phyloP scores from a whole-genome alignment of 2,329 filamentous ascomycete genomes.

The Pezicula carpinea region DNA sequence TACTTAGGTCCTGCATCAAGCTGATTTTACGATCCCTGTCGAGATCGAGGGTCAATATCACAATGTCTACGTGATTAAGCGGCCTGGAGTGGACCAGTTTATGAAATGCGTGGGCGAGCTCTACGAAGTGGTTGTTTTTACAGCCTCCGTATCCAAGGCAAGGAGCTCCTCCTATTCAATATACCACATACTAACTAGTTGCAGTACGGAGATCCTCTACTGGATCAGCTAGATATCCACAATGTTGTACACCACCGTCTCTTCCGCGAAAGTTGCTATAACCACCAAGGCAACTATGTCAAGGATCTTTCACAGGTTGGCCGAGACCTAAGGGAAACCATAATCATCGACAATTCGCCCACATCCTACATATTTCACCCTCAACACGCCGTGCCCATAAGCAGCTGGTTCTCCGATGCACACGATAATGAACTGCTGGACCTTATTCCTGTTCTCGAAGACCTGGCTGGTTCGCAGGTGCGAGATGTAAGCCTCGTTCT shows the following conservation, averaged over 20 bases:
- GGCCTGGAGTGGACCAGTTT: slow-evolving; percentile 96
- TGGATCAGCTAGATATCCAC: slow-evolving; percentile 97
- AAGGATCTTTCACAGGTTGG: slow-evolving; percentile 98
- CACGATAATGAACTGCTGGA: slow-evolving; percentile 98
- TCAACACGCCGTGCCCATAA: slow-evolving; percentile 97
- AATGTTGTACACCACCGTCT: slow-evolving; percentile 92
- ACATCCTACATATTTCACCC: slow-evolving; percentile 99
- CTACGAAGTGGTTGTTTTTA: slow-evolving; percentile 98
- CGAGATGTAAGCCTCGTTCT: slow-evolving; percentile 96
- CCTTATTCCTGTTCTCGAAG: slow-evolving; percentile 95
- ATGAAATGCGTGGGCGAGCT: slow-evolving; percentile 98
- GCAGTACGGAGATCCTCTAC: slow-evolving; percentile 89
- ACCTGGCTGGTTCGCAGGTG: slow-evolving; percentile 83
- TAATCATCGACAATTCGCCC: slow-evolving; percentile 99
- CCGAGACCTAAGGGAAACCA: slow-evolving; percentile 91
- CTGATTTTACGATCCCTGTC: slow-evolving; percentile 97
- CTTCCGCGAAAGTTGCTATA: slow-evolving; percentile 98
- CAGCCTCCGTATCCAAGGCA: slow-evolving; percentile 96
- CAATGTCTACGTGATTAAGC: slow-evolving; percentile 99
- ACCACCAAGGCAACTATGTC: slow-evolving; percentile 98
- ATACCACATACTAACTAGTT: slow-evolving; percentile 8
- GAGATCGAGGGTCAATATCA: slow-evolving; percentile 99
- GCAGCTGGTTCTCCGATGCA: slow-evolving; percentile 99
- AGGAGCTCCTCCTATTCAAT: slow-evolving; percentile 16
- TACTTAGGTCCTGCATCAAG: slow-evolving; percentile 84